These are phyloP conservation scores for Gaeumannomyces sp. DNA, from an alignment of 2,329 filamentous ascomycete genomes.

Conservation along the genomic window DNA sequence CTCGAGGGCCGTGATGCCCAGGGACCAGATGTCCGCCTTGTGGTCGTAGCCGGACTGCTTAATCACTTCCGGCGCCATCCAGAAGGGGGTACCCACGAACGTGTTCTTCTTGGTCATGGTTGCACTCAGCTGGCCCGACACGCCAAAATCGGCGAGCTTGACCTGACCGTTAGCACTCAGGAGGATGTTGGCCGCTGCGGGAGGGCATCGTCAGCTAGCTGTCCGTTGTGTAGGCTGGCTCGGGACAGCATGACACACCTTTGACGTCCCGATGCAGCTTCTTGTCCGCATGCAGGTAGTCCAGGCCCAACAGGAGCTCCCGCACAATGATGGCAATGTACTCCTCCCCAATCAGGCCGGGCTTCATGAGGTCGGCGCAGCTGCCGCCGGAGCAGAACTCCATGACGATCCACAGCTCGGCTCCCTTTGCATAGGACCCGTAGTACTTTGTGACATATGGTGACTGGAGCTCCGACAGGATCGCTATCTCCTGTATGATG, in stretches of 20 bases:
- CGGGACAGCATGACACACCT: slow-evolving; percentile 43
- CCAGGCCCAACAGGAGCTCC: slow-evolving; percentile 81
- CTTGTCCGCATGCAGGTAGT: slow-evolving; percentile 91
- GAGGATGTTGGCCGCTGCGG: slow-evolving; percentile 80
- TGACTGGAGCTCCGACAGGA: slow-evolving; percentile 90
- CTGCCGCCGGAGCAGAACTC: slow-evolving; percentile 97
- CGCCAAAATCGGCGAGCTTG: slow-evolving; percentile 94
- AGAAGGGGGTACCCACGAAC: slow-evolving; percentile 96
- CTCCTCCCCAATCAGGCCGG: slow-evolving; percentile 83
- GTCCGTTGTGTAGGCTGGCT: not conserved
- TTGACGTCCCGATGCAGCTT: slow-evolving; percentile 97
- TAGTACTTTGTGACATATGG: slow-evolving; percentile 97
- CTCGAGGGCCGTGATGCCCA: slow-evolving; percentile 91
- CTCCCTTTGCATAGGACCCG: slow-evolving; percentile 92
- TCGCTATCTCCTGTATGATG: slow-evolving; percentile 98
- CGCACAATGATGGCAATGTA: slow-evolving; percentile 95
- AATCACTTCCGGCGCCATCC: slow-evolving; percentile 99
- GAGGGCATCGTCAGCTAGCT: not conserved
- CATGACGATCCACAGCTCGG: slow-evolving; percentile 99
- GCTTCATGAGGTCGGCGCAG: slow-evolving; percentile 93
- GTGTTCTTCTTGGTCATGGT: slow-evolving; percentile 99
- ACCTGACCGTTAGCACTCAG: slow-evolving; percentile 88
- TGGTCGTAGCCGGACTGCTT: slow-evolving; percentile 97
- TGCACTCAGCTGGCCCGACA: slow-evolving; percentile 90
- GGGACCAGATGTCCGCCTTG: slow-evolving; percentile 96